Evolutionary conservation across 768 basidiomycete species (phyloP), one percentile per base, ranked within the genome.

Genomic region (Suillus subalutaceus): DNA sequence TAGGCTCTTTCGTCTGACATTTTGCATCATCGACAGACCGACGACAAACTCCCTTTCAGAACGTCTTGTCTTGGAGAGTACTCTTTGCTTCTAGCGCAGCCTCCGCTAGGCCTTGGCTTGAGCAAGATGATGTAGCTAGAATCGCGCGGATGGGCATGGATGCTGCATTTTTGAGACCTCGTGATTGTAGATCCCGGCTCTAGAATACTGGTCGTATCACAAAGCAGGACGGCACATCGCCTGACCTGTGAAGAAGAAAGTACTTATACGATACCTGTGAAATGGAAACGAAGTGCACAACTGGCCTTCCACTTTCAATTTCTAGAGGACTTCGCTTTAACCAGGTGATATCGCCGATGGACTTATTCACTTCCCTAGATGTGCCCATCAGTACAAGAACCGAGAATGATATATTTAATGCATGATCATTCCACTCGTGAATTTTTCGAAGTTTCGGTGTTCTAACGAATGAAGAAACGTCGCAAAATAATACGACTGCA

Each of bases 31-130:
- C 23, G 48, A 55, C 69, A 94, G 93, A 94, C 93, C 40, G 93
- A 94, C 72, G 93, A 95, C 73, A 87, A 83, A 6, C 86, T 95
- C 20, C 88, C 89, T 0, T 94, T 94, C 78, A 85, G 86, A 32
- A 94, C 88, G 10, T 88, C 90, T 4, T 80, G 94, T 2, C 72
- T 89, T 0, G 91, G 82, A 4, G 93, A 95, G 74, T 95, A 95
- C 68, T 92, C 93, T 0, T 79, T 94, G 7, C 84, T 95, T 43
- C 79, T 94, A 63, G 93, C 93, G 0, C 74, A 79, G 30, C 80
- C 86, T n/a, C 93, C 93, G 0, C 71, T 86, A 38, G 93, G 93
- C 3, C 81, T 95, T 3, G 93, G 91, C 1, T 76, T 94, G 56
- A 78, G 79, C 0, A 83, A 68, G 79, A 75, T 0, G 86, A 92